A percentile compares a stretch with the other conserved stretches of the same genome.
Conservation (phyloP, 768 basidiomycete species). For the Leccinellum rugosiceps region DNA sequence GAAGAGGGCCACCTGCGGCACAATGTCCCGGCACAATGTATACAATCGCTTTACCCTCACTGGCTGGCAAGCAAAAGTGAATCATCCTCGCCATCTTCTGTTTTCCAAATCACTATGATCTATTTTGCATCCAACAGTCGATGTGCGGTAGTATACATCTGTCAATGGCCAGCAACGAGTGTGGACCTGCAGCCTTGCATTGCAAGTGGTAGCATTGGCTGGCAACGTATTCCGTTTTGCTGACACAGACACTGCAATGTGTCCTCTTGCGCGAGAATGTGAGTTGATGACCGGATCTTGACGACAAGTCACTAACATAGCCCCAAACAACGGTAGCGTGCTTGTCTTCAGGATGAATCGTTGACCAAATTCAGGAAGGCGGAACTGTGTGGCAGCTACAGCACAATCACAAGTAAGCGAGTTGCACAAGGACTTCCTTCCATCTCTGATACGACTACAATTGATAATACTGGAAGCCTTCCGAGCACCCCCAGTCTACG, state of each 20-base stretch:
- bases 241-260: constrained; percentile 82
- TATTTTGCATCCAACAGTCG: too few species aligned
- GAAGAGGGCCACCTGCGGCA: too few species aligned
- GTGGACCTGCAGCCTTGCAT: constrained; percentile 78
- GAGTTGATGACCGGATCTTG: constrained; percentile 20
- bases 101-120: too few species aligned
- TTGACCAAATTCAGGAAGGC: constrained; percentile 82
- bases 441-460: constrained; percentile 39
- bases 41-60: too few species aligned
- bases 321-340: constrained; percentile 60
- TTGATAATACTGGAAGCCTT: constrained; percentile 93
- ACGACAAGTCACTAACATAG: neutral
- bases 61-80: too few species aligned
- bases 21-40: too few species aligned
- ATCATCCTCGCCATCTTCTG: too few species aligned
- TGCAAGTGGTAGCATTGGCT: constrained; percentile 79
- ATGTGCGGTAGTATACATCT: constrained; percentile 87
- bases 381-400: constrained; percentile 81
- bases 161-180: constrained; percentile 76
- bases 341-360: constrained; percentile 54
- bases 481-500: constrained; percentile 79
- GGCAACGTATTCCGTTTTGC: constrained; percentile 89
- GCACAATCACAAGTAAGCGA: constrained; percentile 68
- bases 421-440: neutral
- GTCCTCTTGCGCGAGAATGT: constrained; percentile 78